phyloP scores from a whole-genome alignment of 257 asterid species.

The Solanum peruvianum region DNA sequence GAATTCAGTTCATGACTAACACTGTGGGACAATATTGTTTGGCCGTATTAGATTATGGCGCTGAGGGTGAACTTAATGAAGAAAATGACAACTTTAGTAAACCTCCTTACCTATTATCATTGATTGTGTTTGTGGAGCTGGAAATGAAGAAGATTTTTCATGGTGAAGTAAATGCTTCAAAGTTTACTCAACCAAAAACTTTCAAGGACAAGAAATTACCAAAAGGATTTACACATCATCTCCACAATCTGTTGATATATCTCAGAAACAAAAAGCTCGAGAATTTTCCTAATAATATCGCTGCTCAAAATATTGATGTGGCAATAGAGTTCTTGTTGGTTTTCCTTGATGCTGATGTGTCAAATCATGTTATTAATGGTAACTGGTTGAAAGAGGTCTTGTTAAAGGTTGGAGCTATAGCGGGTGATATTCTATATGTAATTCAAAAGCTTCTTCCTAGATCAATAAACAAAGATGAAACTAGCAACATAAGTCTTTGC shows the following conservation, averaged over 20 bases:
- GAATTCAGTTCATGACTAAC: background rate
- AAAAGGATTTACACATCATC: background rate
- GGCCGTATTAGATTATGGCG: rapidly evolving
- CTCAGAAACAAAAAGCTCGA: background rate
- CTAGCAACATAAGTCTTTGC: background rate
- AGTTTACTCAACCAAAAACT: background rate
- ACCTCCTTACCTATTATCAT: background rate
- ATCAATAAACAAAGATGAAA: background rate
- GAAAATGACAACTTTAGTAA: rapidly evolving
- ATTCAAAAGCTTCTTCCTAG: background rate
- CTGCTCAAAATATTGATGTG: background rate
- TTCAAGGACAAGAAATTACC: background rate
- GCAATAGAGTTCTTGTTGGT: background rate
- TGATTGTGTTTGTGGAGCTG: background rate
- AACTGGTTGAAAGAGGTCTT: background rate
- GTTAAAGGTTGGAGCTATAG: background rate
- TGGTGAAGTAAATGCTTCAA: background rate
- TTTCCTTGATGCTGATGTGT: background rate
- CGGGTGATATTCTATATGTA: background rate
- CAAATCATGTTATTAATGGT: background rate
- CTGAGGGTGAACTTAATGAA: rapidly evolving
- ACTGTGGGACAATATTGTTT: background rate
- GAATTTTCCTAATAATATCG: background rate
- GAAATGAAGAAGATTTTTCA: background rate
- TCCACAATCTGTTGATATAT: background rate